phyloP scores from a whole-genome alignment of 345 rosid species.

The Hypericum perforatum region DNA sequence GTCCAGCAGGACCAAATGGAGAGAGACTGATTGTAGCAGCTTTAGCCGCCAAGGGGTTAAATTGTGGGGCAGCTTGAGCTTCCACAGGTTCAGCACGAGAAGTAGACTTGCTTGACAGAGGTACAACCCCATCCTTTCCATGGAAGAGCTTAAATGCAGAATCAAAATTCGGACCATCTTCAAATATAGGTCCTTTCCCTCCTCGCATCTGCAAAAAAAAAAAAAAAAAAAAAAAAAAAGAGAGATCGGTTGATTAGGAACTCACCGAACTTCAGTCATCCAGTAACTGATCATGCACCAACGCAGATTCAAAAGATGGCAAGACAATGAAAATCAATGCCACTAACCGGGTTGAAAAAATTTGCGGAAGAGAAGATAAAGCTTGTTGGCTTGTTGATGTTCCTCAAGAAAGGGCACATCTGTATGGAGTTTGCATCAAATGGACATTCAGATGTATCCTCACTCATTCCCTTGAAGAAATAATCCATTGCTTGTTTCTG shows the following conservation, averaged over 20 bases:
- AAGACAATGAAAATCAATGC: neutral
- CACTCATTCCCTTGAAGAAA: slow-evolving; percentile 28
- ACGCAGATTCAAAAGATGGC: neutral
- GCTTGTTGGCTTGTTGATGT: slow-evolving; percentile 62
- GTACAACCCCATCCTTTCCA: slow-evolving; percentile 78
- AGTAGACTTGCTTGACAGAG: slow-evolving; percentile 40
- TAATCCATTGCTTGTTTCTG: slow-evolving; percentile 29
- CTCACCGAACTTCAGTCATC: neutral
- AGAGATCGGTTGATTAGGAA: too few relatives aligned
- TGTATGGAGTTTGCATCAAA: slow-evolving; percentile 40
- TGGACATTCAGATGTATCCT: slow-evolving; percentile 34
- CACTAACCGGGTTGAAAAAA: slow-evolving; percentile 37
- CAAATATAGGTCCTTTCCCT: slow-evolving; percentile 81
- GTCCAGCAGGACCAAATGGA: slow-evolving; percentile 63
- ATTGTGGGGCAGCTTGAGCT: slow-evolving; percentile 37
- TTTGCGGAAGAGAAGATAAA: slow-evolving; percentile 47
- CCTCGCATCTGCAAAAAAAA: slow-evolving; percentile 30
- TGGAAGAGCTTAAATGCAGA: slow-evolving; percentile 72
- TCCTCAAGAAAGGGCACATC: slow-evolving; percentile 76
- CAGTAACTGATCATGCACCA: neutral
- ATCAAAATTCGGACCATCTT: slow-evolving; percentile 72
- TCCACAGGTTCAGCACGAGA: slow-evolving; percentile 13
- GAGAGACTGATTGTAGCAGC: slow-evolving; percentile 79
- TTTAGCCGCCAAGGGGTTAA: slow-evolving; percentile 59
- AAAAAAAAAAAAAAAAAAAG: neutral